Evolutionary conservation across 1,284 basidiomycete genomes (phyloP).

Genomic region (Fomitopsis schrenkii): DNA sequence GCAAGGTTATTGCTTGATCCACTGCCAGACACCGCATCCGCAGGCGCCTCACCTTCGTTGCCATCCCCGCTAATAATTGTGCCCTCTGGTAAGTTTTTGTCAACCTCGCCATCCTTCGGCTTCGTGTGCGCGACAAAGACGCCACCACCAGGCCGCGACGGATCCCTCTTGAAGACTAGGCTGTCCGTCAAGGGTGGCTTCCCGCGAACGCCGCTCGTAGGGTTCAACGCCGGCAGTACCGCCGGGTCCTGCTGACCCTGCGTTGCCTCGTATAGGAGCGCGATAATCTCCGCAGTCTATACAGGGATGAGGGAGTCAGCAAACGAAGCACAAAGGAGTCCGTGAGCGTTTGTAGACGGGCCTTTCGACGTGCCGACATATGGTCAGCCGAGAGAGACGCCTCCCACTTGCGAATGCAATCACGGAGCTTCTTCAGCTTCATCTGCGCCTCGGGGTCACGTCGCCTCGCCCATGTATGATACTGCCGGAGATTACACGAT

Average conservation of each 20-base stretch:
- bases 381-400: slow-evolving; percentile 75
- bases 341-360: slow-evolving; percentile 33
- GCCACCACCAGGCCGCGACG: slow-evolving; percentile 76
- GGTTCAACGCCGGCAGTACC: slow-evolving; percentile 63
- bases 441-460: slow-evolving; percentile 72
- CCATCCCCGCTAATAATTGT: slow-evolving; percentile 53
- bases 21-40: slow-evolving; percentile 24
- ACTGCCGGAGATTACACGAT: slow-evolving; percentile 40
- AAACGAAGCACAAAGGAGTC: slow-evolving; percentile 8
- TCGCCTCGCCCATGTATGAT: slow-evolving; percentile 88
- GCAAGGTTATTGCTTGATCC: slow-evolving; percentile 20
- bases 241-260: slow-evolving; percentile 61
- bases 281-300: slow-evolving; percentile 91
- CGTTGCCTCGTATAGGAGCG: slow-evolving; percentile 88
- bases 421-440: slow-evolving; percentile 75
- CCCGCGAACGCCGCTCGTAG: slow-evolving; percentile 65
- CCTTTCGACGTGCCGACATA: slow-evolving; percentile 89
- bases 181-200: slow-evolving; percentile 46
- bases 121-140: slow-evolving; percentile 73
- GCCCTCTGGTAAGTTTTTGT: slow-evolving; percentile 59
- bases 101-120: slow-evolving; percentile 36
- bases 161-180: slow-evolving; percentile 71
- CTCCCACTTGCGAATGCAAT: slow-evolving; percentile 84
- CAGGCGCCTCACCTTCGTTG: slow-evolving; percentile 47
- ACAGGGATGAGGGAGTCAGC: slow-evolving; percentile 16